These are phyloP conservation scores for Pleurotus tuber-regium DNA, from an alignment of 768 basidiomycete species.

Conservation along the genomic window DNA sequence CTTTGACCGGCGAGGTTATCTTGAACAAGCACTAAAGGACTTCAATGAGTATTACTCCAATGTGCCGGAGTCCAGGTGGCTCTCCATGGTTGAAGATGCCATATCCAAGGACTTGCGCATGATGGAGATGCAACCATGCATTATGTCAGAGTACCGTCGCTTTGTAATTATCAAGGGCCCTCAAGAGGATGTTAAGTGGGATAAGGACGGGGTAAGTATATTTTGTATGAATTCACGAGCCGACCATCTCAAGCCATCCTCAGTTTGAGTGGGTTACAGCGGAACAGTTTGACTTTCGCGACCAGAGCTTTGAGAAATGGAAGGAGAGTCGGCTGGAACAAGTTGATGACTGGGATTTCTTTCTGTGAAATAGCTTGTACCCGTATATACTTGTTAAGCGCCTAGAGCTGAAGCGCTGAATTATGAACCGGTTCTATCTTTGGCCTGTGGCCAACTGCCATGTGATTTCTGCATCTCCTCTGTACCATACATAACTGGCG, in stretches of 20 bases:
- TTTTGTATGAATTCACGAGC: constrained; percentile 4
- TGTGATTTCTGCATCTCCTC: constrained; percentile 13
- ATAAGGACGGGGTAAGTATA: constrained; percentile 47
- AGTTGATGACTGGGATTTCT: constrained; percentile 1
- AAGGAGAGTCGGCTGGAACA: background rate
- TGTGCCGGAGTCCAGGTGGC: constrained; percentile 31
- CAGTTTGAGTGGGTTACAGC: constrained; percentile 58
- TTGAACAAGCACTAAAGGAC: constrained; percentile 40
- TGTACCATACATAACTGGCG: constrained; percentile 3
- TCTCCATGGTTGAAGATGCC: constrained; percentile 38
- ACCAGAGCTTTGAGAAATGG: constrained; percentile 20
- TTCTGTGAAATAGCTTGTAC: constrained; percentile 3
- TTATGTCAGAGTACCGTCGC: constrained; percentile 62
- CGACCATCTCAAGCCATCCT: constrained; percentile 3
- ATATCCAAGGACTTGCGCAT: constrained; percentile 45
- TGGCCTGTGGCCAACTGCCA: constrained; percentile 1
- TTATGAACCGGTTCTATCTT: background rate
- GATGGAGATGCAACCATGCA: constrained; percentile 61
- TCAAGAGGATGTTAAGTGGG: constrained; percentile 25
- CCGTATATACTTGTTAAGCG: background rate
- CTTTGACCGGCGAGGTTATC: constrained; percentile 34
- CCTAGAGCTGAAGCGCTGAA: background rate
- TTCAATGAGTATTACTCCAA: constrained; percentile 38
- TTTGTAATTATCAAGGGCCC: constrained; percentile 56
- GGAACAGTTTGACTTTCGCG: constrained; percentile 52